Base-by-base conservation (phyloP, 495 filamentous ascomycete species). In the Penicillium crystallinum region DNA sequence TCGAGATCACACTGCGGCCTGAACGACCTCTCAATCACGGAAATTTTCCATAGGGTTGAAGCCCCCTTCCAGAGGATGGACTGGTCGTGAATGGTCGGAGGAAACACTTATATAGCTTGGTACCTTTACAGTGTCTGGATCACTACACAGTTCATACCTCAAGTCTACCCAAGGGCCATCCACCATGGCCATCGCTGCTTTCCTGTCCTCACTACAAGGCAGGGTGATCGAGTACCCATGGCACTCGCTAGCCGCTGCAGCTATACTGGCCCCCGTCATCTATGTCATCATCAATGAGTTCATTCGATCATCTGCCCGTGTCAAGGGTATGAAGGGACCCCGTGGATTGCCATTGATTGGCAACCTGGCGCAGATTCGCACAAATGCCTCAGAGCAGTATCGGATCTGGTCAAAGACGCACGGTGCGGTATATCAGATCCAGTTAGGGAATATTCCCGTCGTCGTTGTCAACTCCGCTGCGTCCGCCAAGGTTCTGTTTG, bases 341-440 rank as follows among this genome's bases (percentile, higher is more conserved):
- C 64, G 60, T 10, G 81, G 82, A 1, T 66, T 79, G 54, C 82
- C 81, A 1, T 55, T 87, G 36, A 75, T 87, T 37, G 82, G 82
- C n/a, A 86, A 85, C 53, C 61, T 85, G n/a, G 66, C 71, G 9
- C 77, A 85, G 42, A 82, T 86, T 50, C 66, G 74, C 22, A 68
- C 67, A 12, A 82, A 85, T 59, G 81, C 82, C 0, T 77, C 82
- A 4, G 72, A 85, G 47, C 77, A 81, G 54, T 84, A 84, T 58
- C 73, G 77, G 7, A 58, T 76, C 36, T 86, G 81, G 82, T 73
- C 77, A 1, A 76, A 75, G 48, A 73, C 67, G 21, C 78, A 81
- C 59, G 82, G 82, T 4, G 64, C 72, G 15, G 81, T 86, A 4
- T 87, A 81, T 59, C 84, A 87, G 59, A 84, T 85, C 6, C 75